Conservation (phyloP, 2,329 filamentous ascomycete genomes). For the Colletotrichum melonis region DNA sequence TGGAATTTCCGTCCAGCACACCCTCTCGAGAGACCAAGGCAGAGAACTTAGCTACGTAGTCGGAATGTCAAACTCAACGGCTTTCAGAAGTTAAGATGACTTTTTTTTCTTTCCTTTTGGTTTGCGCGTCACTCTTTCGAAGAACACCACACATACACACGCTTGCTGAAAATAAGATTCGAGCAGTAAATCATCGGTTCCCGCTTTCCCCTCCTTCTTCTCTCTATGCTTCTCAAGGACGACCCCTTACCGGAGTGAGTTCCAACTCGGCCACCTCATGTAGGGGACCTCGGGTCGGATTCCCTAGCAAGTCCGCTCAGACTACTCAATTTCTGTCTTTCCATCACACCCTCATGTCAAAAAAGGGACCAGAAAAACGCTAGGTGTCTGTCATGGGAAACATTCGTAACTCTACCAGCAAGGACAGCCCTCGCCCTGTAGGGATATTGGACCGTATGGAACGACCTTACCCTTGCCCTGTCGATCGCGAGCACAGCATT, state of each 20-base stretch:
- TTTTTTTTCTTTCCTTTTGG: not conserved
- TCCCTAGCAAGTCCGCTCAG: not conserved
- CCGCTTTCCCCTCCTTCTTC: not conserved
- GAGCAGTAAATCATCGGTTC: not conserved
- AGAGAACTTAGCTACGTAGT: not conserved
- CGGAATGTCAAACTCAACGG: not conserved
- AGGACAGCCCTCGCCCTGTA: not conserved
- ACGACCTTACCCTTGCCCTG: not conserved
- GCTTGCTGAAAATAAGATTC: not conserved
- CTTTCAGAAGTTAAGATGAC: not conserved
- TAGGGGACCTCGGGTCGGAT: not conserved
- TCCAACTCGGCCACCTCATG: not conserved
- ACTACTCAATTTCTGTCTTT: too few relatives aligned
- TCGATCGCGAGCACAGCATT: not conserved
- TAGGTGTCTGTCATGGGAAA: conserved; percentile 5
- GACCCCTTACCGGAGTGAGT: not conserved
- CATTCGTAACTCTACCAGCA: not conserved
- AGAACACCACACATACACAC: not conserved
- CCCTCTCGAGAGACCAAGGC: not conserved
- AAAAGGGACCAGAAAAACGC: conserved; percentile 20
- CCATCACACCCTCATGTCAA: conserved; percentile 7
- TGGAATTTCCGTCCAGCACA: not conserved
- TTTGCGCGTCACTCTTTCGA: too few relatives aligned
- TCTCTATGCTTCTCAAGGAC: not conserved
- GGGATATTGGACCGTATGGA: not conserved